These are phyloP conservation scores for Microglena sp. DNA, from an alignment of 139 green algal species.

Conservation along the genomic window DNA sequence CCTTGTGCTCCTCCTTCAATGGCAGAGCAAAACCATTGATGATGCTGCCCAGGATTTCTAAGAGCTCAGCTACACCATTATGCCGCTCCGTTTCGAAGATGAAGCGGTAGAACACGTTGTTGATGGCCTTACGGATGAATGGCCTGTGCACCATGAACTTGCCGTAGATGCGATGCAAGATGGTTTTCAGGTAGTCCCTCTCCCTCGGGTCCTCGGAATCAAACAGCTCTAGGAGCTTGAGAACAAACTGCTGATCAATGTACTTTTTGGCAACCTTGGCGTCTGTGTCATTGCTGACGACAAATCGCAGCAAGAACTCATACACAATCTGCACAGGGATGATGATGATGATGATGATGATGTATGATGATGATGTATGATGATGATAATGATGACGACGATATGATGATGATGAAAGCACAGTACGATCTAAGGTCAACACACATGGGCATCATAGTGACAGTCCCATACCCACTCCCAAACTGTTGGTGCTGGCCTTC, in stretches of 20 bases:
- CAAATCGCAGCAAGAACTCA: slow-evolving; percentile 97
- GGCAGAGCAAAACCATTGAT: slow-evolving; percentile 99
- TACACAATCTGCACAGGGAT: slow-evolving; percentile 79
- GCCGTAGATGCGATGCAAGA: slow-evolving; percentile 92
- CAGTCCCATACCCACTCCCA: no score
- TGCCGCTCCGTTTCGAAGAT: slow-evolving; percentile 98
- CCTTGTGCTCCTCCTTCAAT: slow-evolving; percentile 92
- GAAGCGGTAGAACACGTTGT: slow-evolving; percentile 99
- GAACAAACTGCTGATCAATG: slow-evolving; percentile 87
- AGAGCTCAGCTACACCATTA: slow-evolving; percentile 91
- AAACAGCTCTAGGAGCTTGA: slow-evolving; percentile 93
- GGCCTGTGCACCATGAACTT: slow-evolving; percentile 97
- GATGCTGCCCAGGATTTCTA: slow-evolving; percentile 76
- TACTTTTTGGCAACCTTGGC: slow-evolving; percentile 94
- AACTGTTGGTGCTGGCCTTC: no score
- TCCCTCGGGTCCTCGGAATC: slow-evolving; percentile 96
- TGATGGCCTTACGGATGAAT: slow-evolving; percentile 97
- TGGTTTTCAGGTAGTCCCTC: slow-evolving; percentile 98
- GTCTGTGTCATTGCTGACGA: slow-evolving; percentile 94
- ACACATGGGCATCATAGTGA: no score
- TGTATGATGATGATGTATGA: no score
- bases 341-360: not conserved
- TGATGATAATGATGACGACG: no score
- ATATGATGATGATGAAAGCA: not conserved
- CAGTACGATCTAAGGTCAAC: no score